phyloP scores from a whole-genome alignment of 2,329 filamentous ascomycete genomes.

The Rhynchosporium agropyri region DNA sequence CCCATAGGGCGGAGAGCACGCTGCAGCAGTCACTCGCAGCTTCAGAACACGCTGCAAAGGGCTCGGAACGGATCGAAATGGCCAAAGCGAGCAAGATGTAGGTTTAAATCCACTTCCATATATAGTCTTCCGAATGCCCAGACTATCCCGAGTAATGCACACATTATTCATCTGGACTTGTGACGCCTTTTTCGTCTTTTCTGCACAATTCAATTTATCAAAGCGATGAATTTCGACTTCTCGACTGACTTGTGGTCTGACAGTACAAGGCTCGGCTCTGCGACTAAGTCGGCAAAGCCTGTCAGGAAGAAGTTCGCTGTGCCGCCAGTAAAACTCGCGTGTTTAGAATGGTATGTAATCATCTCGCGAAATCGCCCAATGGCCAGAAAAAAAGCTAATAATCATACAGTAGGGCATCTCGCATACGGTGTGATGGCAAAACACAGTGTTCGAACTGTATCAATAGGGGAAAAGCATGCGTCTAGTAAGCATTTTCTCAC shows the following conservation, averaged over 20 bases:
- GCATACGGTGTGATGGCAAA: slow-evolving; percentile 52
- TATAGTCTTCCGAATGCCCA: slow-evolving; percentile 9
- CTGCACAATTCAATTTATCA: not conserved
- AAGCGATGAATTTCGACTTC: slow-evolving; percentile 18
- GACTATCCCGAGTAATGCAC: not conserved
- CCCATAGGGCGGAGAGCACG: slow-evolving; percentile 7
- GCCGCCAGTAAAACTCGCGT: slow-evolving; percentile 55
- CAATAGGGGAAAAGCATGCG: slow-evolving; percentile 39
- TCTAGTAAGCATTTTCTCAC: slow-evolving; percentile 24
- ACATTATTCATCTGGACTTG: not conserved
- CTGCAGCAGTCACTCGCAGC: slow-evolving; percentile 14
- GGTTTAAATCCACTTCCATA: slow-evolving; percentile 8
- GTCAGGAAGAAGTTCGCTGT: slow-evolving; percentile 38
- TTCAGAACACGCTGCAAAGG: slow-evolving; percentile 18
- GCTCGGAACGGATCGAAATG: slow-evolving; percentile 4
- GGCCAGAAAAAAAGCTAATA: slow-evolving; percentile 15
- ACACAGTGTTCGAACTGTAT: slow-evolving; percentile 47
- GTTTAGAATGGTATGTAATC: slow-evolving; percentile 51
- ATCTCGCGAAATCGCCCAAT: not conserved
- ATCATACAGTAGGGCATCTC: slow-evolving; percentile 46
- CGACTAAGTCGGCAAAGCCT: slow-evolving; percentile 26
- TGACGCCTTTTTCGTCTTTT: not conserved
- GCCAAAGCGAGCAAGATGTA: slow-evolving; percentile 22
- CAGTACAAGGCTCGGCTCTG: slow-evolving; percentile 16
- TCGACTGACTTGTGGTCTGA: slow-evolving; percentile 13